Evolutionary conservation across 23 red algal species (phyloP).

Genomic region (Gracilariopsis chorda): DNA sequence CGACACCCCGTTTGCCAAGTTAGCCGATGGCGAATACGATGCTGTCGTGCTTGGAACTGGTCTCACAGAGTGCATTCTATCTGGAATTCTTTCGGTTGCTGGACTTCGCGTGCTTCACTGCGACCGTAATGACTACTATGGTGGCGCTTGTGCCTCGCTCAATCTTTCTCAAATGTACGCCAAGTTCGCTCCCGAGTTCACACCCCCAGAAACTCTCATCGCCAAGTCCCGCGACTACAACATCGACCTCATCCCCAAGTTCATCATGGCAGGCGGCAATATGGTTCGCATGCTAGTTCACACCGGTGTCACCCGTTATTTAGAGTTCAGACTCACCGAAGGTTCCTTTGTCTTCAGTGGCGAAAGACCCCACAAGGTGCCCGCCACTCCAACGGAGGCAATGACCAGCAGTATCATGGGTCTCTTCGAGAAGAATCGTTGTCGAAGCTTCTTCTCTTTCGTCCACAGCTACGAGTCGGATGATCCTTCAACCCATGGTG

Average conservation of each 20-base stretch:
- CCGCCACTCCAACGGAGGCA: constrained; percentile 85
- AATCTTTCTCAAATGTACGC: constrained; percentile 90
- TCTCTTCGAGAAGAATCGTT: constrained; percentile 98
- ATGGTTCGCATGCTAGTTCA: constrained; percentile 88
- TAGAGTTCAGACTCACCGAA: constrained; percentile 98
- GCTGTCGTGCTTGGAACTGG: constrained; percentile 97
- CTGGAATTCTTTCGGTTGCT: constrained; percentile 82
- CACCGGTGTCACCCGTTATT: constrained; percentile 83
- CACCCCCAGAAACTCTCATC: constrained; percentile 22
- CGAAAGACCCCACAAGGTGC: constrained; percentile 92
- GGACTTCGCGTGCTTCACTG: constrained; percentile 89
- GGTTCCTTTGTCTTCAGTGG: constrained; percentile 93
- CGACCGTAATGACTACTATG: constrained; percentile 98
- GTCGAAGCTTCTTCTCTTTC: constrained; percentile 92
- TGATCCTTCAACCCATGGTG: constrained; percentile 60
- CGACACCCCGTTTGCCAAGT: constrained; percentile 44
- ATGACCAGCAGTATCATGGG: constrained; percentile 93
- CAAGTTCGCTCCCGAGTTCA: constrained; percentile 44
- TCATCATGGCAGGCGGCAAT: constrained; percentile 92
- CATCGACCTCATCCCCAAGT: constrained; percentile 97
- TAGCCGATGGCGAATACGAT: constrained; percentile 97
- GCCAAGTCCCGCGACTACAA: constrained; percentile 88
- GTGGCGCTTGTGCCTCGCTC: constrained; percentile 85
- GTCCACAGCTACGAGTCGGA: constrained; percentile 75
- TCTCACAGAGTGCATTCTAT: constrained; percentile 95